phyloP scores from a whole-genome alignment of 176 grass and related monocot genomes.

The Otatea glauca region DNA sequence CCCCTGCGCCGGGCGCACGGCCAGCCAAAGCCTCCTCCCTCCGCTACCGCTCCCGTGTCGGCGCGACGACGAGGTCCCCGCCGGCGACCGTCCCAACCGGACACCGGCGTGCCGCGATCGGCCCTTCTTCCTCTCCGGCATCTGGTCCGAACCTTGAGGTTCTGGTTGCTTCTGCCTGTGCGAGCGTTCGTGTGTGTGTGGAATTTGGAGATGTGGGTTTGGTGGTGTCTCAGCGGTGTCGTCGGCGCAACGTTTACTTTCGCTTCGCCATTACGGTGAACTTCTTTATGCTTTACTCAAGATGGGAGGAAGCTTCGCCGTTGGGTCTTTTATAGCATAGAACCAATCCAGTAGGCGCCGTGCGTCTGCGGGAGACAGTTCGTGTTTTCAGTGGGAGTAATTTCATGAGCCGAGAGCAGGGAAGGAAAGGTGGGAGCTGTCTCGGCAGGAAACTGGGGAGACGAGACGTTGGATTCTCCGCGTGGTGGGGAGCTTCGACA shows the following conservation, averaged over 20 bases:
- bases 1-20: neutral
- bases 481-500: neutral
- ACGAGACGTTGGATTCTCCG: slow-evolving; percentile 24
- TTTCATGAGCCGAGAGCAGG: neutral
- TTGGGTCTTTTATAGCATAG: fast-evolving
- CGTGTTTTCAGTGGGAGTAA: neutral
- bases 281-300: slow-evolving; percentile 27
- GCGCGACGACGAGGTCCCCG: neutral
- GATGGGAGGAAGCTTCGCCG: slow-evolving; percentile 39
- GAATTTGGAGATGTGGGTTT: neutral
- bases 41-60: neutral
- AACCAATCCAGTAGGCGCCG: neutral
- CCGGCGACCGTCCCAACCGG: slow-evolving; percentile 16
- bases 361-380: fast-evolving
- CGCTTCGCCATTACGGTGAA: slow-evolving; percentile 17
- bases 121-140: slow-evolving; percentile 35
- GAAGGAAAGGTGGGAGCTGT: neutral
- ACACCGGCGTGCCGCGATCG: slow-evolving; percentile 7
- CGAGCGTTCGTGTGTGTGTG: neutral
- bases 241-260: slow-evolving; percentile 3
- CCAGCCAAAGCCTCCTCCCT: neutral
- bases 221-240: neutral
- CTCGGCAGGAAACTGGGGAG: neutral
- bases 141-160: neutral
- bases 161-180: neutral